Conservation (phyloP, 495 filamentous ascomycete genomes). For the Penicillium ochrochloron region DNA sequence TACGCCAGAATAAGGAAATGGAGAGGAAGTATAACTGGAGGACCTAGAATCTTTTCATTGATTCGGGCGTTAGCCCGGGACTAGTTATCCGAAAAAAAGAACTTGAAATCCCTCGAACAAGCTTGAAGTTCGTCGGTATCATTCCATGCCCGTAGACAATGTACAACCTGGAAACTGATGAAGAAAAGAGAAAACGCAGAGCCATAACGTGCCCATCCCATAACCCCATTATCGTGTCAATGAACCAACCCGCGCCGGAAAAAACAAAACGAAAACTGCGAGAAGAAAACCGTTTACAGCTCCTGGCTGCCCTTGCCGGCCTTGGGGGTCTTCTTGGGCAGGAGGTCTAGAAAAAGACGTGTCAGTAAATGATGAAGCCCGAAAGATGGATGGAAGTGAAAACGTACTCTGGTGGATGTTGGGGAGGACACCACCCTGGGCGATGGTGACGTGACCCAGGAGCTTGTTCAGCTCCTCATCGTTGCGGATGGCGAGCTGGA, state of each 20-base stretch:
- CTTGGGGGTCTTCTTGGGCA: constrained; percentile 98
- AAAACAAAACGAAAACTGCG: constrained; percentile 59
- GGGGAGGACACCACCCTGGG: constrained; percentile 98
- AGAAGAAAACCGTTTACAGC: constrained; percentile 65
- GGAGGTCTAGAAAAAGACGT: constrained; percentile 68
- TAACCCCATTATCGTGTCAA: constrained; percentile 90
- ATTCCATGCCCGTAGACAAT: constrained; percentile 78
- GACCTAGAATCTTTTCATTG: constrained; percentile 40
- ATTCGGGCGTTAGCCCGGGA: constrained; percentile 25
- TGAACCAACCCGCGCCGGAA: constrained; percentile 66
- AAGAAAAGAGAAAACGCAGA: constrained; percentile 71
- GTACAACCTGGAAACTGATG: constrained; percentile 83
- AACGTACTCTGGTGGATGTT: constrained; percentile 97
- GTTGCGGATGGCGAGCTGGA: constrained; percentile 99
- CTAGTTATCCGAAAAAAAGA: constrained; percentile 36
- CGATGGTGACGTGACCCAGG: constrained; percentile 97
- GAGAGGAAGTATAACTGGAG: constrained; percentile 15
- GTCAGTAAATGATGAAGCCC: constrained; percentile 45
- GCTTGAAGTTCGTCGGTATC: constrained; percentile 47
- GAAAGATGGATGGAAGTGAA: not conserved
- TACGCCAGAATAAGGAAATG: not conserved
- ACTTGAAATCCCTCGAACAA: constrained; percentile 39
- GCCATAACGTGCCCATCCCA: constrained; percentile 77
- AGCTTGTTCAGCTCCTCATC: constrained; percentile 99
- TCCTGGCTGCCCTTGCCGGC: constrained; percentile 92